phyloP scores from a whole-genome alignment of 257 asterid genomes.

The Salvia hispanica region DNA sequence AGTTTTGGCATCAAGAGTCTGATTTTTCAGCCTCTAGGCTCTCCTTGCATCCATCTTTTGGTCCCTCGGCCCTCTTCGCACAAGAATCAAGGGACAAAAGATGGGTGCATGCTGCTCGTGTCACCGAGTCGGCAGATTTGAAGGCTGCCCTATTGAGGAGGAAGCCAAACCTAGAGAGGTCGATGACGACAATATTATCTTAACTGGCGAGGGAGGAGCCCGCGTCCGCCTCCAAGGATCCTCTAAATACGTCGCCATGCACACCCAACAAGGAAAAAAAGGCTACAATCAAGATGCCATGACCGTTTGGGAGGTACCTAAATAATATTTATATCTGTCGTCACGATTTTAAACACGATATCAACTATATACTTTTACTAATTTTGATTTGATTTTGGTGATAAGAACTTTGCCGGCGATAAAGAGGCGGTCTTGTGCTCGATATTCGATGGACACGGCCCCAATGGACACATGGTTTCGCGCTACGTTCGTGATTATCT shows the following conservation, averaged over 20 bases:
- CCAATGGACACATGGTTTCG: slow-evolving; percentile 81
- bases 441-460: slow-evolving; percentile 93
- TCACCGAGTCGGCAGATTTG: slow-evolving; percentile 54
- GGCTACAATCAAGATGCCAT: slow-evolving; percentile 88
- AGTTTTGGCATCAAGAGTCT: slow-evolving; percentile 10
- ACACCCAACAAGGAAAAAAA: slow-evolving; percentile 71
- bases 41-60: slow-evolving; percentile 33
- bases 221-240: slow-evolving; percentile 69
- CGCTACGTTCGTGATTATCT: slow-evolving; percentile 62
- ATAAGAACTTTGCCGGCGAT: slow-evolving; percentile 66
- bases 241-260: slow-evolving; percentile 65
- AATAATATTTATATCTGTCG: not conserved
- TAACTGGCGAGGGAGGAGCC: slow-evolving; percentile 69
- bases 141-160: slow-evolving; percentile 35
- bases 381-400: not conserved
- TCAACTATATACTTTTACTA: not conserved
- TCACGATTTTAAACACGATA: no score
- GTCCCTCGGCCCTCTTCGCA: slow-evolving; percentile 26
- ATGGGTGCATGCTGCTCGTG: slow-evolving; percentile 95
- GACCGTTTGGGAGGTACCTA: slow-evolving; percentile 93
- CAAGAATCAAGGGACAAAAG: slow-evolving; percentile 32
- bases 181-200: slow-evolving; percentile 40
- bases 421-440: slow-evolving; percentile 60
- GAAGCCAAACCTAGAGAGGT: slow-evolving; percentile 36
- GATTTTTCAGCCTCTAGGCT: slow-evolving; percentile 1